Evolutionary conservation across 257 asterid species (phyloP).

Genomic region (Cynanchum wilfordii): DNA sequence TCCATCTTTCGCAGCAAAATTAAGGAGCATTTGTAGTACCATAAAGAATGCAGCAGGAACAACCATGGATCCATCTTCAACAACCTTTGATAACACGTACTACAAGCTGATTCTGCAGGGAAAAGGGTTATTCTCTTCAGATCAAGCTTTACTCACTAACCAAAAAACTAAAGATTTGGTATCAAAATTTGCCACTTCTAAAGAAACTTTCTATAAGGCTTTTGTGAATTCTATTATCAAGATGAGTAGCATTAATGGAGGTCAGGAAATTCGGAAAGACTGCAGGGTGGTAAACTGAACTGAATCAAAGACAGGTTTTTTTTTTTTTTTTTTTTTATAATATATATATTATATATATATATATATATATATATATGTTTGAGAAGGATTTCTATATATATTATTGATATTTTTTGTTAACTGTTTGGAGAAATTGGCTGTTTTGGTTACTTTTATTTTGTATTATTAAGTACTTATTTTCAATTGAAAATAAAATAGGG

Average conservation of each 20-base stretch:
- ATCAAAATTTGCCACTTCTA: conserved; percentile 54
- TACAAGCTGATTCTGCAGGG: conserved; percentile 55
- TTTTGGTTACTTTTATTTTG: too few relatives aligned
- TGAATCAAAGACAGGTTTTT: too few relatives aligned
- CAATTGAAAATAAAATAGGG: too few relatives aligned
- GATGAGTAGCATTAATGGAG: conserved; percentile 83
- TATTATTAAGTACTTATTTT: too few relatives aligned
- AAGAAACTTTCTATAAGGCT: conserved; percentile 50
- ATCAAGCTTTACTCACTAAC: conserved; percentile 55
- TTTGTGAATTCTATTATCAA: conserved; percentile 71
- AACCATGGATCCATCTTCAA: conserved; percentile 63
- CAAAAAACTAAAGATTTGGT: conserved; percentile 49
- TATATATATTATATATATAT: too few relatives aligned
- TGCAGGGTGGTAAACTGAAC: conserved; percentile 60
- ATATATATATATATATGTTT: too few relatives aligned
- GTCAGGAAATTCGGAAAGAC: conserved; percentile 69
- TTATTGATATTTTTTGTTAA: too few relatives aligned
- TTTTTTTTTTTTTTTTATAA: too few relatives aligned
- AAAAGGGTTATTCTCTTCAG: conserved; percentile 54
- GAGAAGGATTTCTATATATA: too few relatives aligned
- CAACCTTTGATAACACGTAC: conserved; percentile 62
- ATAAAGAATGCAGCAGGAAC: conserved; percentile 51
- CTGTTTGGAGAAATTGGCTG: too few relatives aligned
- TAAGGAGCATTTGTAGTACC: conserved; percentile 47
- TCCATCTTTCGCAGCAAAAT: conserved; percentile 50